phyloP scores from a whole-genome alignment of 2,329 filamentous ascomycete species.

The Sclerotinia spermophila region DNA sequence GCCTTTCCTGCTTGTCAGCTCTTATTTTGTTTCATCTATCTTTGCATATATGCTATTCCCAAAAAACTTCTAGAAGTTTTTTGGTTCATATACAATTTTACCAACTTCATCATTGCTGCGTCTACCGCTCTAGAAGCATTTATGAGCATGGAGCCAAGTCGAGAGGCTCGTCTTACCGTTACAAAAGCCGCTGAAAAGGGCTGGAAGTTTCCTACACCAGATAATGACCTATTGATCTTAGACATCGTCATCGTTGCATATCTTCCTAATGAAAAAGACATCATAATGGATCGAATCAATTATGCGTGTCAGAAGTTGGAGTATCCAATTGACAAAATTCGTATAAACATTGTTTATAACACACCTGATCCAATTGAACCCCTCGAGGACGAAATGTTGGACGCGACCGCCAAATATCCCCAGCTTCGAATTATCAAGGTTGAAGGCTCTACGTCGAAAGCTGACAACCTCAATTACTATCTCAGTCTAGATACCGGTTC shows the following conservation, averaged over 20 bases:
- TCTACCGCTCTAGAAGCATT: slow-evolving; percentile 43
- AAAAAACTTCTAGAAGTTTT: slow-evolving; percentile 39
- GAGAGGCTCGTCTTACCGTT: slow-evolving; percentile 40
- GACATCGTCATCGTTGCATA: slow-evolving; percentile 49
- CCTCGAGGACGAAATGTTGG: slow-evolving; percentile 42
- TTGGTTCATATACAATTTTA: slow-evolving; percentile 44
- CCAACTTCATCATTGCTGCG: slow-evolving; percentile 44
- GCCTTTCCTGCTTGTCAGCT: slow-evolving; percentile 40
- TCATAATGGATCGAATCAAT: slow-evolving; percentile 46
- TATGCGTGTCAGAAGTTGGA: slow-evolving; percentile 46
- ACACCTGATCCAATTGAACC: slow-evolving; percentile 46
- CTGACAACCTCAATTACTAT: slow-evolving; percentile 49
- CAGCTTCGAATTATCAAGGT: slow-evolving; percentile 47
- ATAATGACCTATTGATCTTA: slow-evolving; percentile 42
- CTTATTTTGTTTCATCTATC: slow-evolving; percentile 42
- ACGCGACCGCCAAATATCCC: slow-evolving; percentile 39
- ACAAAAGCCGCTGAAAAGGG: slow-evolving; percentile 39
- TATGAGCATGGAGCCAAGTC: slow-evolving; percentile 39
- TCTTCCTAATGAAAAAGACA: slow-evolving; percentile 49
- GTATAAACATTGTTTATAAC: slow-evolving; percentile 49
- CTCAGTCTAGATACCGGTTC: slow-evolving; percentile 44
- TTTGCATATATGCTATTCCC: slow-evolving; percentile 42
- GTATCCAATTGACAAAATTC: slow-evolving; percentile 45
- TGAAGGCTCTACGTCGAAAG: slow-evolving; percentile 47
- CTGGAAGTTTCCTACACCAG: slow-evolving; percentile 43